Evolutionary conservation across 305 asterid species (phyloP).

Genomic region (Rubia peregrina): DNA sequence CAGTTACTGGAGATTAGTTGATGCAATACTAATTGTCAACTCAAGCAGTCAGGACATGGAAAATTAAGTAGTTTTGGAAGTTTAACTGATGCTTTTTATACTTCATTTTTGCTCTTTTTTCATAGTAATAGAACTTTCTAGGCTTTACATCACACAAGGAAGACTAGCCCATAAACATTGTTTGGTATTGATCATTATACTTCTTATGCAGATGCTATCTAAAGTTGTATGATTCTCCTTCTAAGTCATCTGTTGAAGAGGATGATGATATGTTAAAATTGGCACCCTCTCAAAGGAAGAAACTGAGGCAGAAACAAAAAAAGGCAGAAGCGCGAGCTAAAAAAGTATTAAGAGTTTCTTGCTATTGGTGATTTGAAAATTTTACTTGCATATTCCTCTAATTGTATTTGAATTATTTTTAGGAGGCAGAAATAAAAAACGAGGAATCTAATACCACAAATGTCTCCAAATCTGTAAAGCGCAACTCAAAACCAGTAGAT

Average conservation of each 20-base stretch:
- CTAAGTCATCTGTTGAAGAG: slow-evolving; percentile 78
- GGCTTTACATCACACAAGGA: slow-evolving; percentile 11
- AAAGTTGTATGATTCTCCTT: slow-evolving; percentile 81
- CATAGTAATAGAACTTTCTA: background rate
- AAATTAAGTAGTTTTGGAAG: slow-evolving; percentile 2
- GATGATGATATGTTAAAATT: slow-evolving; percentile 81
- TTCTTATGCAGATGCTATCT: slow-evolving; percentile 73
- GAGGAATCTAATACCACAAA: slow-evolving; percentile 64
- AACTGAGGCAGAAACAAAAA: slow-evolving; percentile 86
- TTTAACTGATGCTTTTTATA: background rate
- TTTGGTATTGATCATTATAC: slow-evolving; percentile 17
- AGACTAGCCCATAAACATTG: background rate
- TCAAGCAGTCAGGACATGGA: slow-evolving; percentile 2
- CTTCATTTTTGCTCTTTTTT: background rate
- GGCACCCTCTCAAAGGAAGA: slow-evolving; percentile 89
- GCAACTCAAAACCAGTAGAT: slow-evolving; percentile 75
- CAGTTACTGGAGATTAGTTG: slow-evolving; percentile 13
- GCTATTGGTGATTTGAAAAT: slow-evolving; percentile 14
- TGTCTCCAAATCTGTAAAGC: slow-evolving; percentile 72
- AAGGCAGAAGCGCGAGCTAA: slow-evolving; percentile 98
- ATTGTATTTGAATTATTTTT: slow-evolving; percentile 22
- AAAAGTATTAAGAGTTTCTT: slow-evolving; percentile 43
- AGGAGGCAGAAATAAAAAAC: slow-evolving; percentile 85
- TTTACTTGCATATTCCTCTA: slow-evolving; percentile 5
- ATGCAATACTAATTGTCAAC: slow-evolving; percentile 10